Evolutionary conservation across 2,329 filamentous ascomycete species (phyloP).

Genomic region (Sclerotinia trifoliorum): DNA sequence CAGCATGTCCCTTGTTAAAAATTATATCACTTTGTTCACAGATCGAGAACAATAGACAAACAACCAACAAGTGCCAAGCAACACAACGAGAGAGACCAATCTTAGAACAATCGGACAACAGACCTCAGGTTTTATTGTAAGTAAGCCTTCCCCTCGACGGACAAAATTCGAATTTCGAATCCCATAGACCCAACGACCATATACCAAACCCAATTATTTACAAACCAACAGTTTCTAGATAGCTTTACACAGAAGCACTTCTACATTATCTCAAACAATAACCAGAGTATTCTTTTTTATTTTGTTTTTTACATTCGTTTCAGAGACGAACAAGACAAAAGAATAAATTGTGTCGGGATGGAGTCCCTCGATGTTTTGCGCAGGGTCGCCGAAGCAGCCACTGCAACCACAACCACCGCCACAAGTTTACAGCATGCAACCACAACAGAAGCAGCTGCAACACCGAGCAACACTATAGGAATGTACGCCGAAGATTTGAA

Average conservation of each 20-base stretch:
- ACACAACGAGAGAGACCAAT: background rate
- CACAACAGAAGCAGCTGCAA: slow-evolving; percentile 16
- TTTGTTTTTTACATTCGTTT: background rate
- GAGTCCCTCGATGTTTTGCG: slow-evolving; percentile 17
- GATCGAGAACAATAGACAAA: slow-evolving; percentile 15
- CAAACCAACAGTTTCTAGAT: slow-evolving; percentile 10
- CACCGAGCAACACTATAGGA: slow-evolving; percentile 50
- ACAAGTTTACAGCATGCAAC: slow-evolving; percentile 26
- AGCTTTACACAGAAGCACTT: background rate
- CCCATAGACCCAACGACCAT: slow-evolving; percentile 18
- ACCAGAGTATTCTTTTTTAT: no score
- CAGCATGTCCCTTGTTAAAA: slow-evolving; percentile 13
- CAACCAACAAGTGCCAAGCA: background rate
- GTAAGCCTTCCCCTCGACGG: slow-evolving; percentile 2
- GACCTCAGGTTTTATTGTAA: slow-evolving; percentile 10
- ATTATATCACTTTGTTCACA: slow-evolving; percentile 7
- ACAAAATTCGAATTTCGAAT: slow-evolving; percentile 4
- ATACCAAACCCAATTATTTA: slow-evolving; percentile 8
- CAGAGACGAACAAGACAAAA: background rate
- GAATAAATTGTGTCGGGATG: slow-evolving; percentile 7
- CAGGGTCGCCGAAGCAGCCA: slow-evolving; percentile 6
- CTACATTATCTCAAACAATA: background rate
- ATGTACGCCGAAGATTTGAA: slow-evolving; percentile 56
- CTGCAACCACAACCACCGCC: slow-evolving; percentile 17
- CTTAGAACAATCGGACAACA: slow-evolving; percentile 2